A percentile compares a stretch with the other conserved stretches of the same genome.
phyloP scores from a whole-genome alignment of 2,329 filamentous ascomycete species.

The Talaromyces marneffei region DNA sequence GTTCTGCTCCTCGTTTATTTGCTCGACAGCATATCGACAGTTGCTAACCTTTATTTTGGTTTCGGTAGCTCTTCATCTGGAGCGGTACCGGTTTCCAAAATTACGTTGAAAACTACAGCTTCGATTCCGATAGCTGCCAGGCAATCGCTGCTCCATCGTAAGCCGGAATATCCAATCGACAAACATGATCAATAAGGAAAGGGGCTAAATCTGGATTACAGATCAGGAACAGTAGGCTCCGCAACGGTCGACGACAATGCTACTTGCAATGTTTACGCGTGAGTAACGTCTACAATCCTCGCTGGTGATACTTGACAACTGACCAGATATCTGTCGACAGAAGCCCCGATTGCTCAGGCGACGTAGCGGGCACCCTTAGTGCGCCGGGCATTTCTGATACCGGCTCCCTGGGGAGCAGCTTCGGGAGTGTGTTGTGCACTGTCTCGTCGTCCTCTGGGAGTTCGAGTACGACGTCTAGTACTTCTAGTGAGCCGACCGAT shows the following conservation, averaged over 20 bases:
- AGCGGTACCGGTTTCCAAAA: not conserved
- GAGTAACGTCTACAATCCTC: not conserved
- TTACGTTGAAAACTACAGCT: constrained; percentile 8
- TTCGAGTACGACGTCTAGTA: not conserved
- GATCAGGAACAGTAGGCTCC: constrained; percentile 7
- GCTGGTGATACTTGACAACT: not conserved
- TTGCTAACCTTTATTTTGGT: not conserved
- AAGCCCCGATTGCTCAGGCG: constrained; percentile 5
- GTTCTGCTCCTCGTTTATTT: too few relatives aligned
- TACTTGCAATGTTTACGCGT: constrained; percentile 12
- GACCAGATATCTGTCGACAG: not conserved
- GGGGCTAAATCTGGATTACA: not conserved
- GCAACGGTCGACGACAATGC: constrained; percentile 14
- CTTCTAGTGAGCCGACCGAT: not conserved
- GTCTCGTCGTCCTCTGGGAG: not conserved
- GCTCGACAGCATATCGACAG: not conserved
- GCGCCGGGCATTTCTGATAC: constrained; percentile 12
- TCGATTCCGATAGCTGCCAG: constrained; percentile 9
- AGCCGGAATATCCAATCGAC: not conserved
- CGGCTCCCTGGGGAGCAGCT: not conserved
- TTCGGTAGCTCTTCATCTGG: constrained; percentile 10
- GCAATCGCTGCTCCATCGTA: constrained; percentile 9
- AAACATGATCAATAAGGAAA: not conserved
- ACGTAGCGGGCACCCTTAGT: not conserved
- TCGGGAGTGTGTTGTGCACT: constrained; percentile 1